Conservation (phyloP, 345 rosid genomes). For the Leavenworthia alabamica region DNA sequence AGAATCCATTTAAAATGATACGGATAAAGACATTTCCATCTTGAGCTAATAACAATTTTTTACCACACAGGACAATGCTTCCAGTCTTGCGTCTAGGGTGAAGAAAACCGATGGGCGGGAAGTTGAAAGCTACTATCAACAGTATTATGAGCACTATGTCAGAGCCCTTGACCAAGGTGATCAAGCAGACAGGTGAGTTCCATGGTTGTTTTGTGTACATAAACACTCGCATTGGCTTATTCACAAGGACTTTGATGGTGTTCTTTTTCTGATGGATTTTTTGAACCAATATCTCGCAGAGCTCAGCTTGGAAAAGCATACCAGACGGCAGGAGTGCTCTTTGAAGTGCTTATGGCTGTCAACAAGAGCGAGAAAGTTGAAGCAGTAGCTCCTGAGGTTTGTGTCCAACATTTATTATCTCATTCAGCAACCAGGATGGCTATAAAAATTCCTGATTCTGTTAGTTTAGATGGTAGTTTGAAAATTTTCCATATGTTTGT, state of each 20-base stretch:
- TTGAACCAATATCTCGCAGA: slow-evolving; percentile 39
- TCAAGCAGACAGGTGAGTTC: slow-evolving; percentile 79
- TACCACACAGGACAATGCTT: slow-evolving; percentile 63
- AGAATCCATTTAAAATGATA: not conserved
- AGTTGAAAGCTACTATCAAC: slow-evolving; percentile 88
- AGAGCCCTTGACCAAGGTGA: slow-evolving; percentile 90
- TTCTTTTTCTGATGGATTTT: slow-evolving; percentile 14
- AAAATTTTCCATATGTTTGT: slow-evolving; percentile 9
- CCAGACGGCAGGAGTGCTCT: slow-evolving; percentile 97
- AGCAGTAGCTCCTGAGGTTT: slow-evolving; percentile 99
- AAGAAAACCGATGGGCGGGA: slow-evolving; percentile 95
- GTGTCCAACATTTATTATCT: slow-evolving; percentile 9
- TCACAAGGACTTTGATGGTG: not conserved
- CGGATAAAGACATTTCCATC: not conserved
- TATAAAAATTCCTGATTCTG: not conserved
- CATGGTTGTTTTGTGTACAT: not conserved
- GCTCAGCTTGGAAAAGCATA: slow-evolving; percentile 99
- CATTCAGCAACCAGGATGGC: slow-evolving; percentile 3
- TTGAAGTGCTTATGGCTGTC: slow-evolving; percentile 95
- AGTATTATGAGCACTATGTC: slow-evolving; percentile 87
- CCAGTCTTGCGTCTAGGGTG: slow-evolving; percentile 90
- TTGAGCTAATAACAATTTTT: not conserved
- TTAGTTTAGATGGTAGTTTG: not conserved
- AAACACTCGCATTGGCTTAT: not conserved
- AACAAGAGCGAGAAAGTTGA: slow-evolving; percentile 97